Evolutionary conservation across 805 yeast species (phyloP).

Genomic region (Myxozyma melibiosi): DNA sequence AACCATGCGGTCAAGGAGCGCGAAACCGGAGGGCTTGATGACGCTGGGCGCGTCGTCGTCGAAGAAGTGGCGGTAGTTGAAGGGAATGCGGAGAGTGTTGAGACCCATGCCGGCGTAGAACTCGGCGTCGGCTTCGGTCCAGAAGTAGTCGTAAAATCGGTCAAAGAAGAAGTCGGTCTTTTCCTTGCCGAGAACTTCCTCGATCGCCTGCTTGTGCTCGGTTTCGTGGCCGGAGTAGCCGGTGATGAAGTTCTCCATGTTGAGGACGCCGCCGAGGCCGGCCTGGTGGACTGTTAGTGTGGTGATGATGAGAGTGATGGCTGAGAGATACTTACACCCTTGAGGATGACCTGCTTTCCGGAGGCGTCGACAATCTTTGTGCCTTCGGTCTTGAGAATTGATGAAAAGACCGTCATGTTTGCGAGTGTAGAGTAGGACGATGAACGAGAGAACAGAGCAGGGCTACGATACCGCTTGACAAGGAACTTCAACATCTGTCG

Average conservation of each 20-base stretch:
- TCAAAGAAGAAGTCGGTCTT: constrained; percentile 54
- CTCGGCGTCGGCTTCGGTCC: constrained; percentile 55
- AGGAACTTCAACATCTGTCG: too few species aligned
- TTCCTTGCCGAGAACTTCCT: constrained; percentile 49
- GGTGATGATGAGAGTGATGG: neutral
- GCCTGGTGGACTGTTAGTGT: neutral
- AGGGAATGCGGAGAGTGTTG: constrained; percentile 54
- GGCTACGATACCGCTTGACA: too few species aligned
- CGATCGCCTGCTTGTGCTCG: constrained; percentile 50
- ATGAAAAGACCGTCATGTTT: neutral
- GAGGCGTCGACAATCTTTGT: constrained; percentile 52
- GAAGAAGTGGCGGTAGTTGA: constrained; percentile 55
- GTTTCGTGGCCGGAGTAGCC: constrained; percentile 60
- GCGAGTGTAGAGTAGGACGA: too few species aligned
- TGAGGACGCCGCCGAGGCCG: constrained; percentile 47
- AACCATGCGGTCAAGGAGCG: constrained; percentile 48
- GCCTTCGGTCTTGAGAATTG: constrained; percentile 47
- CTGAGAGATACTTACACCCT: constrained; percentile 52
- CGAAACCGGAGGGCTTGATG: constrained; percentile 51
- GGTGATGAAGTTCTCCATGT: constrained; percentile 60
- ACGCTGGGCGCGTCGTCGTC: constrained; percentile 50
- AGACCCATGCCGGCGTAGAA: constrained; percentile 49
- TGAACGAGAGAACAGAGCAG: too few species aligned
- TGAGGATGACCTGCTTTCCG: constrained; percentile 48
- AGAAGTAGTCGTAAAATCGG: constrained; percentile 56